A percentile compares a stretch with the other conserved stretches of the same genome.
These are phyloP conservation scores for Monilinia fructigena DNA, from an alignment of 2,329 filamentous ascomycete species.

Conservation along the genomic window DNA sequence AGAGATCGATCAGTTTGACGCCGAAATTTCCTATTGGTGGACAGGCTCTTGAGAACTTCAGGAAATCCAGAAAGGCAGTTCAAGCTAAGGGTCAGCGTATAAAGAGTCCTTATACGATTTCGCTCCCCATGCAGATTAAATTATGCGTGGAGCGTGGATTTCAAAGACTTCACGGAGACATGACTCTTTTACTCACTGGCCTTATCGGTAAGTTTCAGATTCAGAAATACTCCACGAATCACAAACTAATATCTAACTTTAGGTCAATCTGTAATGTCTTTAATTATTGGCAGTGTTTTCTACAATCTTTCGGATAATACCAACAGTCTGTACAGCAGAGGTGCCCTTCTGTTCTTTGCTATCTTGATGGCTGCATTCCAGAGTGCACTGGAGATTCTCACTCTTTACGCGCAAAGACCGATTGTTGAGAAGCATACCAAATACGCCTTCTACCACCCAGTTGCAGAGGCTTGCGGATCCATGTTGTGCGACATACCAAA, in stretches of 20 bases:
- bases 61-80: conserved; percentile 43
- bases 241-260: not conserved
- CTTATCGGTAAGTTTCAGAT: conserved; percentile 23
- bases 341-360: conserved; percentile 66
- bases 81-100: conserved; percentile 47
- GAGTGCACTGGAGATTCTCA: conserved; percentile 68
- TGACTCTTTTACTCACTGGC: conserved; percentile 62
- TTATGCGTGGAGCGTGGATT: conserved; percentile 82
- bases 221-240: not conserved
- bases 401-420: conserved; percentile 81
- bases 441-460: conserved; percentile 87
- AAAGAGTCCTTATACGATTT: conserved; percentile 80
- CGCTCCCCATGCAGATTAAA: conserved; percentile 69
- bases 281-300: conserved; percentile 65
- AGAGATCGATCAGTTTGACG: conserved; percentile 56
- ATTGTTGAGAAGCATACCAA: conserved; percentile 88
- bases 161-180: conserved; percentile 71
- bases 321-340: conserved; percentile 58
- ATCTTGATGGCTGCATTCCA: conserved; percentile 65
- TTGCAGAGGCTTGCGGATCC: conserved; percentile 65
- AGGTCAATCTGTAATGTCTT: conserved; percentile 49
- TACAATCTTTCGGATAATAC: conserved; percentile 57
- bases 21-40: conserved; percentile 38
- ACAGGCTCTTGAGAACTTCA: conserved; percentile 42
- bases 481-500: conserved; percentile 75